A percentile compares a stretch with the other conserved stretches of the same genome.
Conservation (phyloP, 78 protist species). For the Tieghemostelium lacteum region DNA sequence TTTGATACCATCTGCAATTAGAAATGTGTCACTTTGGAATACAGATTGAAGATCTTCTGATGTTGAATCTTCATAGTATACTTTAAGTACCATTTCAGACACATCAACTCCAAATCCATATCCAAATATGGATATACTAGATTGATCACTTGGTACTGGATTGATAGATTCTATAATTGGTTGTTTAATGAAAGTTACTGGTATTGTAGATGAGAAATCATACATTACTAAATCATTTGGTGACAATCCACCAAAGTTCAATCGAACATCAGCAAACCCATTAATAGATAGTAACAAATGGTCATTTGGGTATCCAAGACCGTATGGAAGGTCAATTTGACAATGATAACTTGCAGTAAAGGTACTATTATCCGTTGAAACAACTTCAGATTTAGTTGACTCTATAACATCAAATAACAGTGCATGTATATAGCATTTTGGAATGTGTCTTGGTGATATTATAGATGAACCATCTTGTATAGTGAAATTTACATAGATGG, state of each 20-base stretch:
- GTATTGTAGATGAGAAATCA: not conserved
- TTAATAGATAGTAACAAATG: slow-evolving; percentile 1
- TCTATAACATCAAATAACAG: not conserved
- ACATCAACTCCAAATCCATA: not conserved
- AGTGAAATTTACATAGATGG: no score
- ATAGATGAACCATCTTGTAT: no score
- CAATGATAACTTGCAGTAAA: not conserved
- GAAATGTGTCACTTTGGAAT: not conserved
- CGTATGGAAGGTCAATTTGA: slow-evolving; percentile 2
- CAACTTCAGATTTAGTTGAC: not conserved
- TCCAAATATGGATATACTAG: not conserved
- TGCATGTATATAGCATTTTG: not conserved
- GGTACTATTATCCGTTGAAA: slow-evolving; percentile 4
- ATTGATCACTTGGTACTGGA: not conserved
- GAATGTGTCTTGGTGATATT: not conserved
- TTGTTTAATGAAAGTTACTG: not conserved
- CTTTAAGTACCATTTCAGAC: not conserved
- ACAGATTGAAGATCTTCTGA: not conserved
- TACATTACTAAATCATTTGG: not conserved
- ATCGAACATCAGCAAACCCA: not conserved
- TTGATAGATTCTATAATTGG: slow-evolving; percentile 4
- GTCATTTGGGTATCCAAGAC: slow-evolving; percentile 19
- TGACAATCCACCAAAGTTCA: slow-evolving; percentile 6
- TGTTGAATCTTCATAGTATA: not conserved
- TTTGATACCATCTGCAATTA: not conserved